These are phyloP conservation scores for Penstemon barbatus DNA, from an alignment of 257 asterid species.

Conservation along the genomic window DNA sequence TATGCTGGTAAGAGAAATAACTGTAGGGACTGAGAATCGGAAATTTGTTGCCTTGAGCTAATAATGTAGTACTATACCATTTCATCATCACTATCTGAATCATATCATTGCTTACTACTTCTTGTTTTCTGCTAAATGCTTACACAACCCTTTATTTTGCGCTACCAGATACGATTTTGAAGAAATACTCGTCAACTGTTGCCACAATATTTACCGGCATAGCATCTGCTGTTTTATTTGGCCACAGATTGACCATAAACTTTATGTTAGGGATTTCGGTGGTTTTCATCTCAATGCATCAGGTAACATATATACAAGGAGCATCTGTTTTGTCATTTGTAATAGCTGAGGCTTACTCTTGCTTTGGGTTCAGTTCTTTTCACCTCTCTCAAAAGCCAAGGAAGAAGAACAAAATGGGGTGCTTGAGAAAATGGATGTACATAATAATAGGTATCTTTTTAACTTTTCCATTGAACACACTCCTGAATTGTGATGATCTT, in stretches of 20 bases:
- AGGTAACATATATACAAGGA: conserved; percentile 50
- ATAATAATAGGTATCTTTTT: conserved; percentile 53
- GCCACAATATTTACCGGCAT: conserved; percentile 99
- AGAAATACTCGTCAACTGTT: conserved; percentile 97
- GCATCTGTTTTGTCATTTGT: conserved; percentile 20
- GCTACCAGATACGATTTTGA: conserved; percentile 76
- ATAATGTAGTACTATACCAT: neutral
- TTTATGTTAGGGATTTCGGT: conserved; percentile 92
- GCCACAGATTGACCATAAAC: conserved; percentile 86
- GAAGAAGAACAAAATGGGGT: conserved; percentile 69
- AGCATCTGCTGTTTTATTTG: conserved; percentile 92
- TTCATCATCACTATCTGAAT: no score
- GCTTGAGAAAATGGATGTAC: conserved; percentile 45
- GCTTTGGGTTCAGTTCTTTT: conserved; percentile 71
- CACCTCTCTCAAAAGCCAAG: conserved; percentile 87
- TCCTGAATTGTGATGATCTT: neutral
- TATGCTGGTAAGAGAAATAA: conserved; percentile 77
- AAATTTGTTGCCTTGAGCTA: conserved; percentile 10
- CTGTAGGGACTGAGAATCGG: neutral
- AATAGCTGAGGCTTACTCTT: conserved; percentile 20
- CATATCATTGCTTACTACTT: neutral
- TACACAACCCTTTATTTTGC: conserved; percentile 30
- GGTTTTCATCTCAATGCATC: conserved; percentile 98
- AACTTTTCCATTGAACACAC: conserved; percentile 12
- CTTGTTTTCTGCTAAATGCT: conserved; percentile 27